These are phyloP conservation scores for Mentha longifolia DNA, from an alignment of 257 asterid genomes.

Conservation along the genomic window DNA sequence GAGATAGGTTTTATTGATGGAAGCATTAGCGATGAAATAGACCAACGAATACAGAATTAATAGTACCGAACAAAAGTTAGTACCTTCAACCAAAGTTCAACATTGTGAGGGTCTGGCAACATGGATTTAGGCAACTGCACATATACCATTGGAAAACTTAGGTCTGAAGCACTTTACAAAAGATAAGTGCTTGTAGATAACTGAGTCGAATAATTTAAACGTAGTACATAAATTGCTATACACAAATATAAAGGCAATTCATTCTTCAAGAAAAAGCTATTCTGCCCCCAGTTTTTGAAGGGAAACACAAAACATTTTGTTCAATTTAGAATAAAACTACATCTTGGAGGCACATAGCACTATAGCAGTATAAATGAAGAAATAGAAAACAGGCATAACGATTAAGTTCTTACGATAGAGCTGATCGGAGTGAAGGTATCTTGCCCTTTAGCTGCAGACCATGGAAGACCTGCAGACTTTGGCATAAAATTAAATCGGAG, in stretches of 20 bases:
- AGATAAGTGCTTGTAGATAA: conserved; percentile 9
- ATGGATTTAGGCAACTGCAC: conserved; percentile 68
- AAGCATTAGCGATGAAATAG: conserved; percentile 24
- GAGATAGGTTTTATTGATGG: conserved; percentile 4
- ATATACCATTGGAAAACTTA: neutral
- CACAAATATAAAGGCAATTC: conserved; percentile 13
- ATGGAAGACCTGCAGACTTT: conserved; percentile 99
- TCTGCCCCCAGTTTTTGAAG: neutral
- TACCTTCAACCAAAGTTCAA: conserved; percentile 96
- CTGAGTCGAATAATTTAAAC: neutral
- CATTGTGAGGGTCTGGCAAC: conserved; percentile 87
- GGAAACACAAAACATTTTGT: conserved; percentile 3
- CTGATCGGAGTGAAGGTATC: conserved; percentile 99
- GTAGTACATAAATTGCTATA: neutral
- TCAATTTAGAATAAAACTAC: conserved; percentile 1
- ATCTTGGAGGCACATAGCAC: conserved; percentile 19
- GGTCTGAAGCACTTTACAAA: conserved; percentile 14
- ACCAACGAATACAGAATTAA: neutral
- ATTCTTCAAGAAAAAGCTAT: conserved; percentile 18
- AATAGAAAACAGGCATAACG: conserved; percentile 16
- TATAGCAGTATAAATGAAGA: conserved; percentile 18
- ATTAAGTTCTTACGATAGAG: conserved; percentile 69
- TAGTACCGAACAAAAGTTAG: conserved; percentile 4
- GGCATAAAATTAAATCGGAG: conserved; percentile 35
- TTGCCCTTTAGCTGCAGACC: conserved; percentile 97